Base-by-base conservation (phyloP, 345 rosid species). In the Salix arbutifolia region DNA sequence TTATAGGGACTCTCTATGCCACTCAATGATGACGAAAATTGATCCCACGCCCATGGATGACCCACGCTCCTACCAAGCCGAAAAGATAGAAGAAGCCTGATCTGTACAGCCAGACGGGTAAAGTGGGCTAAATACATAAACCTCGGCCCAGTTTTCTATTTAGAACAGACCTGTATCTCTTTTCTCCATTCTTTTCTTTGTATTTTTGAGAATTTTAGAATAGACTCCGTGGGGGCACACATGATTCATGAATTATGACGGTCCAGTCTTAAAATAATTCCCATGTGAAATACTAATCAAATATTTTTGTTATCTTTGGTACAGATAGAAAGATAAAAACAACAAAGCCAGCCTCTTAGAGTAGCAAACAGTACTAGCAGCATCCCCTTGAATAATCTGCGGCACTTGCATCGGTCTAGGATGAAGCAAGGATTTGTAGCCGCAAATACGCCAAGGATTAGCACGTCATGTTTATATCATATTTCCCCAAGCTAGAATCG, bases 221-320 rank as follows among this genome's bases (percentile, higher is more conserved):
- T 11, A 2, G 23, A 30, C 26, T 3, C 25, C 17, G 33, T 18
- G 56, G 61, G 53, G 38, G 76, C 23, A 38, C 37, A 25, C 35
- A 73, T 53, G 74, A 70, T 70, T 70, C 73, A 48, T 48, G 73
- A 70, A 70, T 72, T 12, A 72, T 56, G 75, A 13, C 23, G 18
- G 18, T 58, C 13, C 66, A n/a, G 48, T 6, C 67, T 8, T 60
- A 9, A 18, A 17, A 58, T 60, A 13, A 58, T 72, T 35, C 60
- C 26, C 64, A 21, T 56, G 74, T 72, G 66, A 33, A 21, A 33
- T 56, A 6, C 46, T 13, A 4, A 9, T 6, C 25, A 23, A 58
- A 58, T 23, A 42, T 42, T 2, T 42, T 42, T 42, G 46, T 42
- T 11, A 10, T 42, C 46, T 42, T 2, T 12, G 13, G 14, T 9